Evolutionary conservation across 345 rosid species (phyloP), one percentile per base, ranked within the genome.

Genomic region (Heritiera littoralis): DNA sequence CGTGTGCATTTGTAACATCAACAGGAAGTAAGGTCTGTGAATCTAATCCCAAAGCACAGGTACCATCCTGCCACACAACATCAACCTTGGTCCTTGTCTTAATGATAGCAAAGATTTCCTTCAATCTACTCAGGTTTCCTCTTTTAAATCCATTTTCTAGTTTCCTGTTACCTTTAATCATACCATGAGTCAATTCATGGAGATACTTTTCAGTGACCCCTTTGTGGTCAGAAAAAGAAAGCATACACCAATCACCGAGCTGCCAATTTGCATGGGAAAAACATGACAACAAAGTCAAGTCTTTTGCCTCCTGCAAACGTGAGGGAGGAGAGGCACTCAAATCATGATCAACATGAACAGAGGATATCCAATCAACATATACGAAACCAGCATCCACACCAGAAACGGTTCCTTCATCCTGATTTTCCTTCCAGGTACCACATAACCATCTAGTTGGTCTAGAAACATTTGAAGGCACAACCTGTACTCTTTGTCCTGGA

Each of bases 161-260:
- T 78, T 74, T 78, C 55, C 59, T 73, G 18, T 76, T 81, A 60
- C 72, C 67, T 48, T 81, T 66, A 20, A 75, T 65, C 51, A 73
- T 55, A 75, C 65, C 83, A 80, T 60, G 74, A 67, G 80, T 41
- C 9, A 75, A 72, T 77, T 78, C 80, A 75, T 66, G 72, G 46
- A 80, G 80, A 80, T 78, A 48, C 59, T 74, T 77, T 70, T 83
- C 87, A 54, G 58, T 77, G 23, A 64, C 18, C 73, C 77, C 87
- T 63, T 72, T 70, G 65, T 58, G 8, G 18, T 88, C 85, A 74
- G 86, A 79, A 63, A 74, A 28, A 54, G 90, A 86, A 84, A 92
- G 91, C 73, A 88, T 78, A 67, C 98, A 96, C 98, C 94, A 92
- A 86, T 96, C 99, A 78, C 98, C 95, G n/a, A 90, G 87, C 84